Conservation (phyloP, 1,284 basidiomycete genomes). For the Tylopilus sp. region DNA sequence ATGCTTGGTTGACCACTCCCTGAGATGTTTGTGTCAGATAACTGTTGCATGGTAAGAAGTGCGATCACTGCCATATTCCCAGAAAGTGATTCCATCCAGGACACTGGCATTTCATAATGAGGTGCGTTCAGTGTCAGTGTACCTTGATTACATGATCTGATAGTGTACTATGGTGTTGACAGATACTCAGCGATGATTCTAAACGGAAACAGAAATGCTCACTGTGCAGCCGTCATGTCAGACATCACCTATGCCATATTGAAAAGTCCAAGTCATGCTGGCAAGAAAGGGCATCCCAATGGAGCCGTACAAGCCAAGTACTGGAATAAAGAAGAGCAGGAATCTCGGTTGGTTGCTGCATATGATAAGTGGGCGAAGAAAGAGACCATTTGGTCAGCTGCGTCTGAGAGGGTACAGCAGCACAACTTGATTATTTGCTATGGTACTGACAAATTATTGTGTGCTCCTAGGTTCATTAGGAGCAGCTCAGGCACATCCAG, state of each 20-base stretch:
- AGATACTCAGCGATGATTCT: neutral
- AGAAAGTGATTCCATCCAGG: neutral
- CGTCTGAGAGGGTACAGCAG: too few relatives aligned
- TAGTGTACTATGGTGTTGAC: neutral
- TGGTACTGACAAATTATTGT: too few relatives aligned
- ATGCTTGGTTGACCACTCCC: neutral
- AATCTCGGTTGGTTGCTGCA: neutral
- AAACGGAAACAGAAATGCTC: neutral
- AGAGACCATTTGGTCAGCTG: too few relatives aligned
- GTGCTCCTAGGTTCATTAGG: slow-evolving; percentile 6
- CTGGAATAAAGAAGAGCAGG: neutral
- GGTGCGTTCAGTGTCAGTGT: neutral
- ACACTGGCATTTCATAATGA: slow-evolving; percentile 4
- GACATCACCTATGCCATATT: slow-evolving; percentile 1
- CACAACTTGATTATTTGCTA: too few relatives aligned
- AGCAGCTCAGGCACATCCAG: slow-evolving; percentile 10
- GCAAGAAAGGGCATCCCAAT: neutral
- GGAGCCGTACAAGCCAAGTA: neutral
- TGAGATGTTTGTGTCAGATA: neutral
- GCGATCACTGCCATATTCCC: slow-evolving; percentile 1
- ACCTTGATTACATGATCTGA: too few relatives aligned
- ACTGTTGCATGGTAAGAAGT: slow-evolving; percentile 4
- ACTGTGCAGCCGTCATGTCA: neutral
- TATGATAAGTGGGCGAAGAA: too few relatives aligned
- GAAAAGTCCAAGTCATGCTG: neutral